A percentile compares a stretch with the other conserved stretches of the same genome.
These are phyloP conservation scores for Alloascoidea hylecoeti DNA, from an alignment of 805 yeast species.

Conservation along the genomic window DNA sequence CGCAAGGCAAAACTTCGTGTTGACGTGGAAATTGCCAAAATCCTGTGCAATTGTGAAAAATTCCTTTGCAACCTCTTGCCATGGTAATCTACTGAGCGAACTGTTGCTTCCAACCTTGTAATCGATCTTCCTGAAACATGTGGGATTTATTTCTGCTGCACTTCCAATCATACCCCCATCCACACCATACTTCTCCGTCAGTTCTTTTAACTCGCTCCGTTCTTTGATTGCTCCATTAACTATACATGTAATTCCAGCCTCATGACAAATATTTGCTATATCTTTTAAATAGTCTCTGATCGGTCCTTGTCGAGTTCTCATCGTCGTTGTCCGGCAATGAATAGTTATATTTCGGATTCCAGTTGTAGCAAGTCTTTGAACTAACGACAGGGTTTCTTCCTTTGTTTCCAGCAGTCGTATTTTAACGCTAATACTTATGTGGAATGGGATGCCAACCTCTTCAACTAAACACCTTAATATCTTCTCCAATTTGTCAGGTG, in stretches of 20 bases:
- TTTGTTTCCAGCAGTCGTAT: slow-evolving; percentile 63
- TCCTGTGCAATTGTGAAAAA: slow-evolving; percentile 37
- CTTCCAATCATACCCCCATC: slow-evolving; percentile 92
- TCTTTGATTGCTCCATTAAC: slow-evolving; percentile 68
- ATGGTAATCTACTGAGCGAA: slow-evolving; percentile 24
- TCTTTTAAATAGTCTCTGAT: slow-evolving; percentile 52
- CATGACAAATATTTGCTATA: slow-evolving; percentile 46
- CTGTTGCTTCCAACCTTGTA: slow-evolving; percentile 10
- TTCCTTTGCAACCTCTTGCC: slow-evolving; percentile 42
- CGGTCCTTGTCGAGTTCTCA: slow-evolving; percentile 82
- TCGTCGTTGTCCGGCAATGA: slow-evolving; percentile 79
- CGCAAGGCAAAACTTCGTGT: slow-evolving; percentile 69
- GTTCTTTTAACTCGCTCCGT: slow-evolving; percentile 32
- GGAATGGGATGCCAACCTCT: slow-evolving; percentile 64
- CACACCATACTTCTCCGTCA: slow-evolving; percentile 39
- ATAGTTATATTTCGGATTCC: slow-evolving; percentile 81
- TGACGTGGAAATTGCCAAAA: slow-evolving; percentile 50
- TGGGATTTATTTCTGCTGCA: slow-evolving; percentile 76
- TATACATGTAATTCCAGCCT: slow-evolving; percentile 52
- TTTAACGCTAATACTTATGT: slow-evolving; percentile 81
- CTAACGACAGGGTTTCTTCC: slow-evolving; percentile 45
- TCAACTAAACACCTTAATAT: slow-evolving; percentile 59
- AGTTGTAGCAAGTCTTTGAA: slow-evolving; percentile 45
- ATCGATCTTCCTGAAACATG: slow-evolving; percentile 39
- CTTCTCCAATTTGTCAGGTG: slow-evolving; percentile 65